phyloP scores from a whole-genome alignment of 805 yeast genomes.

The Kodamaea lidongshanica region DNA sequence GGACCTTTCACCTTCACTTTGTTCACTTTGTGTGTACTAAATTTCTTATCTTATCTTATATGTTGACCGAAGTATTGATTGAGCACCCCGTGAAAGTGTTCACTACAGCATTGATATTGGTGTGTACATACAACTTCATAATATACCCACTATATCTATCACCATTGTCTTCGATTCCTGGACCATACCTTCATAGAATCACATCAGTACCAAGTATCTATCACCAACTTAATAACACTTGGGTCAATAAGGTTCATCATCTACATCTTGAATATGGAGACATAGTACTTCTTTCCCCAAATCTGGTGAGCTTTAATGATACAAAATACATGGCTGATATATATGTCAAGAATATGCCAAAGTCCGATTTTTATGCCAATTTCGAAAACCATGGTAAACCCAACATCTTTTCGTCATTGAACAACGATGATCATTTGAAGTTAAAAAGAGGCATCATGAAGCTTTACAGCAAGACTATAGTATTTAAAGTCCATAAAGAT shows the following conservation, averaged over 20 bases:
- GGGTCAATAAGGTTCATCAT: conserved; percentile 36
- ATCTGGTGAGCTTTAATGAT: conserved; percentile 54
- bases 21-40: conserved; percentile 1
- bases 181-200: conserved; percentile 49
- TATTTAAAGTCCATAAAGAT: conserved; percentile 26
- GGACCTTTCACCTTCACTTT: neutral
- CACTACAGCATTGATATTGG: neutral
- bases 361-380: conserved; percentile 52
- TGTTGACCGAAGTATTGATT: conserved; percentile 2
- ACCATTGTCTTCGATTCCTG: conserved; percentile 50
- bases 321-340: conserved; percentile 46
- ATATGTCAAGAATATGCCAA: conserved; percentile 51
- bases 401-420: conserved; percentile 55
- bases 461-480: conserved; percentile 31
- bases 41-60: neutral
- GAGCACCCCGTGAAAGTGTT: conserved; percentile 1
- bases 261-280: conserved; percentile 56
- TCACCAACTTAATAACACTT: conserved; percentile 41
- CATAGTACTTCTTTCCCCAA: conserved; percentile 55
- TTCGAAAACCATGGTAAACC: conserved; percentile 52
- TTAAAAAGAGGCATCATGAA: conserved; percentile 28
- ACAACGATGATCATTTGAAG: conserved; percentile 40
- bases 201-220: conserved; percentile 30
- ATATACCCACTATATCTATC: conserved; percentile 44
- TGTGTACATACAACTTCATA: conserved; percentile 23